Base-by-base conservation (phyloP, 2,329 filamentous ascomycete species). In the Fusarium chaquense region DNA sequence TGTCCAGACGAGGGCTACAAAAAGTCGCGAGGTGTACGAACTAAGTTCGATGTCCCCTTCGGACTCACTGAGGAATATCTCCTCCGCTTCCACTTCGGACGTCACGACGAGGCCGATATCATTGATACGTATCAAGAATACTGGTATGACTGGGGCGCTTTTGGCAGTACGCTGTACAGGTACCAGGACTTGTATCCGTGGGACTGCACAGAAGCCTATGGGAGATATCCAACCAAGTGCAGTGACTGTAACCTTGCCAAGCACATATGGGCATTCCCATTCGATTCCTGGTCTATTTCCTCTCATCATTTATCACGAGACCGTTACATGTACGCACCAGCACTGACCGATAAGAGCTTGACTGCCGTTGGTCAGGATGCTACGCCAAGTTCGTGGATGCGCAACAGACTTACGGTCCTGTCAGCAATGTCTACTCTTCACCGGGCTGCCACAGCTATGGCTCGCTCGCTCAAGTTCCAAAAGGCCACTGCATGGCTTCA, bases 131-230 rank as follows among this genome's bases (percentile, higher is more conserved):
- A 79, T 13, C 75, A 78, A 57, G 81, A 84, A 71, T 84, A 84
- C 62, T 84, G 82, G 82, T 74, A 80, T 56, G 82, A 83, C 67
- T 84, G 81, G 81, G 81, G 78, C 6, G 77, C 75, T 10, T 83
- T 84, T 57, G 78, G 74, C 2, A 74, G 72, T 5, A 77, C 76
- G 1, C 62, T 83, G 1, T 84, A 83, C 66, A 71, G 61, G 13
- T 79, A 82, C 47, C 81, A 83, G 54, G 76, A 80, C 52, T 45
- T 83, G 18, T 84, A 84, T 47, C 82, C 81, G 1, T 84, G 82
- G 82, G 82, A 84, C 59, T 84, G 82, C 68, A 84, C 82, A 6
- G 81, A 83, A 62, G 82, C 82, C 1, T 83, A 79, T 54, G 73
- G 72, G 8, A 65, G 76, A 26, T 80, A 81, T 46, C 79, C 79